Evolutionary conservation across 2,329 filamentous ascomycete species (phyloP), one percentile per base, ranked within the genome.

Genomic region (Ustilaginoidea virens): DNA sequence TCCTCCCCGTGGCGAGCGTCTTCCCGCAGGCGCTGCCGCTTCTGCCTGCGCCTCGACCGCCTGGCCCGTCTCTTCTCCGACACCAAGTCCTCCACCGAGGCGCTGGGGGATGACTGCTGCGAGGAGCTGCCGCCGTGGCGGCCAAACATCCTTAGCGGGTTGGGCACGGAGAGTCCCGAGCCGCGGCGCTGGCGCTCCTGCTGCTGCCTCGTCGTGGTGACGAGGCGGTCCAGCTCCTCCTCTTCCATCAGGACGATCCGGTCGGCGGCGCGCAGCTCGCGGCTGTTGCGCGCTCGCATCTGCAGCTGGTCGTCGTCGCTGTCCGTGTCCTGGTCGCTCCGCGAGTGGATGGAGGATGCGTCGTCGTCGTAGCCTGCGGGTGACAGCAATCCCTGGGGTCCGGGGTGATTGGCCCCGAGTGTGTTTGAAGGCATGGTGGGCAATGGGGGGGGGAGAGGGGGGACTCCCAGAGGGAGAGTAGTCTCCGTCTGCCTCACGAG

Each of bases 301-400:
- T 79, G 56, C 30, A 80, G 61, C 43, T 80, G 62, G 48, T 83
- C 76, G 49, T 83, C 78, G 39, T 82, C 77, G 52, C 73, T 80
- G 46, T 83, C 78, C 33, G 72, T 77, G 45, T 82, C 77, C 48
- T 81, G 76, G 44, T 80, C 76, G 55, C 67, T 74, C 36, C 68
- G 67, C 42, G 65, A 73, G 42, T 74, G 67, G 23, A 81, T 54
- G 5, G 75, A 80, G 9, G 68, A 57, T 30, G 72, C 74, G 49
- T 82, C 78, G 42, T 74, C 73, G 39, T 80, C 75, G 56, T 78
- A 77, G 27, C 60, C 63, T 36, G 59, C 51, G 23, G 74, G 73
- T 9, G 73, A 76, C 26, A 80, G 66, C 27, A 79, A 61, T 25
- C 63, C 66, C 28, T n/a, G n/a, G n/a, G n/a, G n/a, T n/a, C 41